These are phyloP conservation scores for Diaporthe nobilis DNA, from an alignment of 2,329 filamentous ascomycete species.

Conservation along the genomic window DNA sequence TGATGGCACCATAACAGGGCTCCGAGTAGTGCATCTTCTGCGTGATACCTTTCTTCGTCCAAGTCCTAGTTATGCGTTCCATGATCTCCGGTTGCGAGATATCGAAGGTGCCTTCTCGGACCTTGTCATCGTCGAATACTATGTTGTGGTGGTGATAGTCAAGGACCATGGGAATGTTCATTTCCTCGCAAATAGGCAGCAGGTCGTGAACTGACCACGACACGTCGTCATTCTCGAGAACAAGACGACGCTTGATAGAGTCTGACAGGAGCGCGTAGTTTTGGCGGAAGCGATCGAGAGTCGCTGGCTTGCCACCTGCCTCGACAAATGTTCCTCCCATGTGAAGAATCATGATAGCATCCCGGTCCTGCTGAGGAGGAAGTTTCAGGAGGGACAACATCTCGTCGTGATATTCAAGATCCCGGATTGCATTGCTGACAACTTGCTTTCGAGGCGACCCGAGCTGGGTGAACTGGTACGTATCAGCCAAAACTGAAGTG, in stretches of 20 bases:
- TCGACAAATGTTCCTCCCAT: conserved; percentile 84
- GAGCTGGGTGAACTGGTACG: conserved; percentile 83
- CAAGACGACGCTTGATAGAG: conserved; percentile 83
- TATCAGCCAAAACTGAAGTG: background rate
- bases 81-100: conserved; percentile 76
- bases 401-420: conserved; percentile 91
- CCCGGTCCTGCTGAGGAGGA: conserved; percentile 82
- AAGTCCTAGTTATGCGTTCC: conserved; percentile 84
- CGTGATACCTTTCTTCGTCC: conserved; percentile 85
- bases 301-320: conserved; percentile 82
- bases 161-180: conserved; percentile 93
- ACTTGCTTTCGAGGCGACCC: conserved; percentile 86
- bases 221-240: conserved; percentile 96
- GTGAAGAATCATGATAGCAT: conserved; percentile 95
- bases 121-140: conserved; percentile 78
- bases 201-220: conserved; percentile 94
- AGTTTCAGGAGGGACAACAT: conserved; percentile 83
- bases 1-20: conserved; percentile 81
- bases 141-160: conserved; percentile 98
- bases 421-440: conserved; percentile 81
- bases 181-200: conserved; percentile 89
- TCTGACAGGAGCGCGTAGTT: conserved; percentile 78
- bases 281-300: conserved; percentile 81
- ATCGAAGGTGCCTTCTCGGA: conserved; percentile 88
- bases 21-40: conserved; percentile 99